A percentile compares a stretch with the other conserved stretches of the same genome.
Conservation (phyloP, 2,329 filamentous ascomycete species). For the Tolypocladium album region DNA sequence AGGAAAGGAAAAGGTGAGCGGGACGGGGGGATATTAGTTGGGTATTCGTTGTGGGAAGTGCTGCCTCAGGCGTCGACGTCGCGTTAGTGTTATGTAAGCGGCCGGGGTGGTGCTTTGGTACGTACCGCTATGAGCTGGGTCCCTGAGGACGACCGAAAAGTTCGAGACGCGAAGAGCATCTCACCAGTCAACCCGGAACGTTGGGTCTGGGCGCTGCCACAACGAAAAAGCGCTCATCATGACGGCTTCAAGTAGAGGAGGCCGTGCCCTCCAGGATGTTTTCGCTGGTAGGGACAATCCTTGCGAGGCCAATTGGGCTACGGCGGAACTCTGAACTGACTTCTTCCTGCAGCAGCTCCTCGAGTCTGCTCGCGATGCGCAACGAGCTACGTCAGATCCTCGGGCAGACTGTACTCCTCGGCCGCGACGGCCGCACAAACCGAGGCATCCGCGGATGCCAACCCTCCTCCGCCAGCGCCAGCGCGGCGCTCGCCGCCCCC, state of each 20-base stretch:
- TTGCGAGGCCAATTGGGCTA: not conserved
- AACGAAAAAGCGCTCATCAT: constrained; percentile 18
- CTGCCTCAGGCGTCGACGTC: constrained; percentile 14
- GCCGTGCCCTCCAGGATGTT: constrained; percentile 35
- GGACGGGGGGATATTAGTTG: constrained; percentile 4
- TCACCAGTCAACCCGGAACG: not conserved
- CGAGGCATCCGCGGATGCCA: constrained; percentile 9
- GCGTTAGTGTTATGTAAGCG: constrained; percentile 8
- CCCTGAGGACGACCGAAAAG: constrained; percentile 9
- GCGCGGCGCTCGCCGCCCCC: constrained; percentile 10
- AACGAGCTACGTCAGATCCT: constrained; percentile 14
- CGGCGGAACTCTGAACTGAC: not conserved
- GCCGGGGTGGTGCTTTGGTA: not conserved
- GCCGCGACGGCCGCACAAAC: constrained; percentile 10
- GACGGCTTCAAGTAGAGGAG: constrained; percentile 47
- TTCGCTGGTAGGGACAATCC: constrained; percentile 34
- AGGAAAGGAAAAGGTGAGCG: constrained; percentile 7
- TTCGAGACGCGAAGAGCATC: constrained; percentile 9
- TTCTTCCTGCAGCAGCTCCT: constrained; percentile 13
- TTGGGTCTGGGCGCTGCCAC: constrained; percentile 4
- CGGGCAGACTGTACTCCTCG: constrained; percentile 25
- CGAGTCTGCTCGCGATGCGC: constrained; percentile 28
- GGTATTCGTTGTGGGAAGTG: constrained; percentile 1
- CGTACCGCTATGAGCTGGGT: not conserved
- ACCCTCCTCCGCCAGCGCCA: constrained; percentile 6